Evolutionary conservation across 495 filamentous ascomycete genomes (phyloP), one percentile per base, ranked within the genome.

Genomic region (Neurospora sp.): DNA sequence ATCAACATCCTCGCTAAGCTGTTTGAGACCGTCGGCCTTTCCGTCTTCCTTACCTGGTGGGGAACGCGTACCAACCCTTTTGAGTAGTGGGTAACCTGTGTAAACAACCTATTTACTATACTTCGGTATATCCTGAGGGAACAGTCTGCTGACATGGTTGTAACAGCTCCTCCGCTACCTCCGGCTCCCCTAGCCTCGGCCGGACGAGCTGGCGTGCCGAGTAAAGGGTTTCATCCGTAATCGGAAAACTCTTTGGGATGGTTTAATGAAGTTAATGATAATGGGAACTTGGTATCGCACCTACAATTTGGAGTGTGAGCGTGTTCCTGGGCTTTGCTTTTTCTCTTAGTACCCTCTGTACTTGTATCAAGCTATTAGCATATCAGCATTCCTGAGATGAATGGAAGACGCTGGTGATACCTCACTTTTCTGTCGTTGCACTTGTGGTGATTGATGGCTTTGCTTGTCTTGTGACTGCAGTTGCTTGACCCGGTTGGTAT

Each of bases 11-110:
- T 96, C 11, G 90, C 92, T 74, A 93, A 94, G 78, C 83, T 96
- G 76, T 89, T 97, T 74, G 96, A 99, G 87, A 98, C 96, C 5
- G 90, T 98, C 71, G 96, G 96, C 42, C 87, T 98, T 54, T 92
- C 91, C 72, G 77, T 98, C 80, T 93, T 98, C 88, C 85, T 99
- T 74, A 97, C 93, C 76, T 99, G 92, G 91, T 99, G 96, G 96
- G 96, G 96, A 76, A 97, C 95, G 71, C 90, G 91, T 77, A 96
- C 93, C 81, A 92, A 92, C 84, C 92, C 93, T 45, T 93, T 93
- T 81, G 89, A 92, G 40, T 87, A 85, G 82, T 80, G 71, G 75
- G 77, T 74, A 19, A 69, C 70, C 69, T 70, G 39, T 48, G 39
- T 69, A 69, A 71, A 69, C 17, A 19, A 7, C 54, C 28, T 4